Base-by-base conservation (phyloP, 192 early-diverging fungal genomes). In the Coemansia sp. region DNA sequence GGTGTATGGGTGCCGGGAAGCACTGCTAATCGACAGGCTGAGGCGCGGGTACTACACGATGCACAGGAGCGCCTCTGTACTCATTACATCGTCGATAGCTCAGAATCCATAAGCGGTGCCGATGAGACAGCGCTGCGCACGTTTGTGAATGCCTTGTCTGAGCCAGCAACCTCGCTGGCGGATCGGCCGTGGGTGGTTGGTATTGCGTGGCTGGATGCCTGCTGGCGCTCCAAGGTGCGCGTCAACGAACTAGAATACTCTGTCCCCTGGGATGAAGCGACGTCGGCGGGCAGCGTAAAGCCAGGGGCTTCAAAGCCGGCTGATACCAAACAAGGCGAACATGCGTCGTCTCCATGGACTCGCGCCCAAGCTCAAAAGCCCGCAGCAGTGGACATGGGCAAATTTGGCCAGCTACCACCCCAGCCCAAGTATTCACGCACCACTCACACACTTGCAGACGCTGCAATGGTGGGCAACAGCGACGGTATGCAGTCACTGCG, bases 1-100 rank as follows among this genome's bases (percentile, higher is more conserved):
- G 64, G 64, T n/a, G 21, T 45, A 2, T 59, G 56, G 20, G 16
- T 54, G 5, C 18, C 44, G 1, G 51, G 54, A 5, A 17, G n/a
- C 6, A 16, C 18, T 45, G 14, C 11, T 19, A 13, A 19, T 3
- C 35, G 17, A 26, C 30, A 31, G 8, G 11, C 31, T 18, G 44
- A 45, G 27, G 7, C 14, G 2, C 29, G 18, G 4, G 26, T 11
- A 19, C 3, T 17, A 29, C 11, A 12, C 44, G 17, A 31, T 4
- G 11, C 19, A 27, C 26, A 28, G 31, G 14, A 4, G 31, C 27
- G 16, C 19, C n/a, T 30, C 9, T 60, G 50, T 26, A 67, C 64
- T 5, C 64, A 67, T 22, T 67, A 38, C 50, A 40, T 67, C 3
- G 57, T 60, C 18, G 57, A 38, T 16, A 51, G 60, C 26, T 49